Percentiles rank a stretch among this genome's conserved stretches.
Evolutionary conservation across 345 rosid species (phyloP).

Genomic region (Bretschneidera sinensis): DNA sequence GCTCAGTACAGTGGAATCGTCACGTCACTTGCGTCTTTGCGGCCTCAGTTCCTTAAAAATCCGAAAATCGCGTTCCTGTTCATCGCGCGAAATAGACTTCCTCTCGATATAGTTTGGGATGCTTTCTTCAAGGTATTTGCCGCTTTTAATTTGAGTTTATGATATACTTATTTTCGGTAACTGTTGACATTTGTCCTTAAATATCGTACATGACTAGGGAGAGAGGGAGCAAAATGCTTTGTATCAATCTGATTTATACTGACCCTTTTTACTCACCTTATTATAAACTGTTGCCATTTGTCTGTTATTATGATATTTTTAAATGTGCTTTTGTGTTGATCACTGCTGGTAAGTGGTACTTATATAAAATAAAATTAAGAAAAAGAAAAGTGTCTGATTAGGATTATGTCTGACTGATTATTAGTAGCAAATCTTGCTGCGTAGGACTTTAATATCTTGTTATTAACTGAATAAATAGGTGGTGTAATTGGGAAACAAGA

Average conservation of each 20-base stretch:
- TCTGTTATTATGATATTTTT: too few relatives aligned
- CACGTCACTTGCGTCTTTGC: conserved; percentile 38
- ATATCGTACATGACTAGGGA: too few relatives aligned
- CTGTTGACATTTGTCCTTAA: neutral
- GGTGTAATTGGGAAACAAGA: too few relatives aligned
- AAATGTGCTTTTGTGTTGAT: neutral
- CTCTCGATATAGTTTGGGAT: conserved; percentile 86
- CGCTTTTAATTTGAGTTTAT: neutral
- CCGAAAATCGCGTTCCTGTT: conserved; percentile 83
- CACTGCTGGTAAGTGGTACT: neutral
- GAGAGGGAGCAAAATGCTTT: too few relatives aligned
- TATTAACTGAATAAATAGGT: too few relatives aligned
- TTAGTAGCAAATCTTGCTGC: too few relatives aligned
- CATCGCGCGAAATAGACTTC: conserved; percentile 81
- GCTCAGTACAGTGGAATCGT: conserved; percentile 45
- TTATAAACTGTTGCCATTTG: neutral
- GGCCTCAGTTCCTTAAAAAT: conserved; percentile 29
- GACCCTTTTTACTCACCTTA: too few relatives aligned
- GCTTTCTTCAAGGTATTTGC: conserved; percentile 70
- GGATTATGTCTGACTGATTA: too few relatives aligned
- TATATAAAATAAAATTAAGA: neutral
- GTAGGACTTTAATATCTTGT: too few relatives aligned
- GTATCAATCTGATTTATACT: too few relatives aligned
- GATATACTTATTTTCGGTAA: neutral
- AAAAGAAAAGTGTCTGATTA: neutral